Conservation (phyloP, 108 stramenopile genomes). For the Seminavis robusta region DNA sequence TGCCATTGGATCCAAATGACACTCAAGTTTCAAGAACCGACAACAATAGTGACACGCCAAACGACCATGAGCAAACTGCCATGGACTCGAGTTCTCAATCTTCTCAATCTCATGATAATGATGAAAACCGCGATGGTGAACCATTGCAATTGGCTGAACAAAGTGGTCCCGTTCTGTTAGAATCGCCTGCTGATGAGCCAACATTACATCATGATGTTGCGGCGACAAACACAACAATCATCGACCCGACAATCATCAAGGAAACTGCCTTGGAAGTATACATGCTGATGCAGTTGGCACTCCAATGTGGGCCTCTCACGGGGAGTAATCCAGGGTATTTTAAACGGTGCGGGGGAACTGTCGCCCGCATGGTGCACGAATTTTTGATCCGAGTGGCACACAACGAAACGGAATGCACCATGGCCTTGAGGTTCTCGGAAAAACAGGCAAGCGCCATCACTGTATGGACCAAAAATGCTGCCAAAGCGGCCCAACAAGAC, state of each 20-base stretch:
- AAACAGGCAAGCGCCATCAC: constrained; percentile 54
- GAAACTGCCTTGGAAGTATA: constrained; percentile 40
- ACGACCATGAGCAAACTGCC: constrained; percentile 1
- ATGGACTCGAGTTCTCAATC: too few relatives aligned
- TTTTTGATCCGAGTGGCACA: constrained; percentile 48
- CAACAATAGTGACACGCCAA: constrained; percentile 1
- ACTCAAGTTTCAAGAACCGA: neutral
- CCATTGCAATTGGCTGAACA: neutral
- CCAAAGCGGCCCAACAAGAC: constrained; percentile 39
- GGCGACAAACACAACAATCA: neutral
- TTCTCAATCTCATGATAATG: too few relatives aligned
- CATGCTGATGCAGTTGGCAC: constrained; percentile 52
- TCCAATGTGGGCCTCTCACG: constrained; percentile 72
- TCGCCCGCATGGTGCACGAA: constrained; percentile 45
- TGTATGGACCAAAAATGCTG: constrained; percentile 61
- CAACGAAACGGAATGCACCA: neutral
- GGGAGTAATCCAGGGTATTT: constrained; percentile 82
- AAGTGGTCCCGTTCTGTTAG: constrained; percentile 1
- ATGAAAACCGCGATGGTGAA: too few relatives aligned
- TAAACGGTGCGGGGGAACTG: constrained; percentile 70
- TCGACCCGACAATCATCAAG: too few relatives aligned
- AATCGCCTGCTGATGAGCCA: too few relatives aligned
- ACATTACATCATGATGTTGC: constrained; percentile 5
- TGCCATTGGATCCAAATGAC: neutral
- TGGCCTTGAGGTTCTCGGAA: constrained; percentile 37